Conservation (phyloP, 148 eudicot species). For the Rhododendron mucronatum region DNA sequence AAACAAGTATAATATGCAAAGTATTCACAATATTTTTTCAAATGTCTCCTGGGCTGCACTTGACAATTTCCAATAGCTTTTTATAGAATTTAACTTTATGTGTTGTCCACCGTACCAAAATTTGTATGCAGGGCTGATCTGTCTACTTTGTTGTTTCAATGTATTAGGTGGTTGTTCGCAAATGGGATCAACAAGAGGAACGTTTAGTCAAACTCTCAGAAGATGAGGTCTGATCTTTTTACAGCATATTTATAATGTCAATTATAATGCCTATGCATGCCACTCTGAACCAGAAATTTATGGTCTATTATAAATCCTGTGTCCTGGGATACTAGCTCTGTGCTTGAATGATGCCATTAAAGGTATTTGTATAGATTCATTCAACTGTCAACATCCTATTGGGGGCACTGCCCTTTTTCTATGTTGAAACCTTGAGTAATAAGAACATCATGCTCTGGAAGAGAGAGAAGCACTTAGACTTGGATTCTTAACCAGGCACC, state of each 20-base stretch:
- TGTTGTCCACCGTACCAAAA: background rate
- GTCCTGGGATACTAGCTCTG: background rate
- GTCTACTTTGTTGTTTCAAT: constrained; percentile 15
- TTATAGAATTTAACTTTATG: background rate
- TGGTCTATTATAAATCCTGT: background rate
- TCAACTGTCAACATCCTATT: background rate
- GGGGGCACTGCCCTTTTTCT: background rate
- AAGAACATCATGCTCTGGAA: background rate
- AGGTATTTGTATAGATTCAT: background rate
- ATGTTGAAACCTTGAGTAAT: background rate
- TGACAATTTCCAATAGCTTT: background rate
- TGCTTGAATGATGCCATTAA: background rate
- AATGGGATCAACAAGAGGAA: constrained; percentile 75
- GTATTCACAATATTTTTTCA: background rate
- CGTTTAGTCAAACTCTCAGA: constrained; percentile 57
- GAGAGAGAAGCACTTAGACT: background rate
- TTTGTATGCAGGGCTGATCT: constrained; percentile 4
- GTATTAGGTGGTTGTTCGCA: constrained; percentile 70
- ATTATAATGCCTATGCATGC: background rate
- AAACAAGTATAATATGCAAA: background rate
- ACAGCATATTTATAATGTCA: background rate
- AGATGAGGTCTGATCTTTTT: constrained; percentile 60
- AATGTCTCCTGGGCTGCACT: background rate
- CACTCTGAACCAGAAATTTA: background rate
- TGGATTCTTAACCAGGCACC: background rate